Percentiles rank a stretch among this genome's conserved stretches.
Conservation (phyloP, 768 basidiomycete genomes). For the Lactarius indigo region DNA sequence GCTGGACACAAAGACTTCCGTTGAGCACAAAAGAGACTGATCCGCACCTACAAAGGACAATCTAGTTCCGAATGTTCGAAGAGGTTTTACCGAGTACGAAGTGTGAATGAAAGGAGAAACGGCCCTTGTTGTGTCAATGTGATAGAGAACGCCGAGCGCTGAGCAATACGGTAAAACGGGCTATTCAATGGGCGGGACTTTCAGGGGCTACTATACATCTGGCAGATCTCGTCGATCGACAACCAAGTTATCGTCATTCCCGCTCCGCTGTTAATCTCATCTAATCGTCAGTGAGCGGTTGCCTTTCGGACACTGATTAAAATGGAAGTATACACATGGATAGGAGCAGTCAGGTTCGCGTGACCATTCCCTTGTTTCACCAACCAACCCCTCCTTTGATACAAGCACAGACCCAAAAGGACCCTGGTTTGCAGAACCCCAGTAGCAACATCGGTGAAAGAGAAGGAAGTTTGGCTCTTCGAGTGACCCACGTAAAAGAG, state of each 20-base stretch:
- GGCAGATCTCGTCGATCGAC: not conserved
- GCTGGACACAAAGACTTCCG: too few relatives aligned
- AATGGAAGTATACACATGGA: not conserved
- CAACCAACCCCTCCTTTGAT: not conserved
- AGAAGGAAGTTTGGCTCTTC: constrained; percentile 6
- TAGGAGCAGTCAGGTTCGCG: not conserved
- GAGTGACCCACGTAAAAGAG: constrained; percentile 10
- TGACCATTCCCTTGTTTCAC: not conserved
- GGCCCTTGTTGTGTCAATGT: not conserved
- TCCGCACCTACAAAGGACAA: not conserved
- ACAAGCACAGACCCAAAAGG: not conserved
- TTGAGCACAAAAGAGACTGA: not conserved
- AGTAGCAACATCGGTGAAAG: constrained; percentile 5
- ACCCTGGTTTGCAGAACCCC: not conserved
- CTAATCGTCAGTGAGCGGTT: not conserved
- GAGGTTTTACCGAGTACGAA: not conserved
- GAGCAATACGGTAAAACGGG: not conserved
- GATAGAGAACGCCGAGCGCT: not conserved
- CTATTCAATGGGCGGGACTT: not conserved
- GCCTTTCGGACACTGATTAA: not conserved
- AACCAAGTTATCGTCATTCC: not conserved
- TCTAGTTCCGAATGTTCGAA: not conserved
- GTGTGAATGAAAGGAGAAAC: not conserved
- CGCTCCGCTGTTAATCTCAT: not conserved
- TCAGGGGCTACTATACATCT: not conserved